Evolutionary conservation across 2,329 filamentous ascomycete species (phyloP), one percentile per base, ranked within the genome.

Genomic region (Verticillium tricorpus): DNA sequence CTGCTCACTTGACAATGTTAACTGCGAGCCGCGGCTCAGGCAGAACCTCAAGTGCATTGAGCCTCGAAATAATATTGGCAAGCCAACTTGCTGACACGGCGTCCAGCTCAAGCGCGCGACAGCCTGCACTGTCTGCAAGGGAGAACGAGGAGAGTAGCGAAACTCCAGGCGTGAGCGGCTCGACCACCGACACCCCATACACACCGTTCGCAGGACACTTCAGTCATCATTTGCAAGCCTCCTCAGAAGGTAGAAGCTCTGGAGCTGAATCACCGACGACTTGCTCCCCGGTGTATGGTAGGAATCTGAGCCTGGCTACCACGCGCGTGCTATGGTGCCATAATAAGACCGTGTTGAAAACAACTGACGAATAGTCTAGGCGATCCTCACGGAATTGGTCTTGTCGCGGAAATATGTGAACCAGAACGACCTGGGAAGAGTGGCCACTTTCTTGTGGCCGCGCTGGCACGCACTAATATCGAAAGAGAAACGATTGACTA

Each of bases 401-500:
- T 45, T 6, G 39, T 45, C 17, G 39, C 17, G 6, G 57, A 62
- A 9, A 60, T 62, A 1, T 63, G 62, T 37, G 60, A 63, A 6
- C 62, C 62, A 7, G 58, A 62, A 11, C 55, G 62, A 35, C 56
- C 60, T 6, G 61, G 60, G 3, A 58, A 58, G 17, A 60, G 61
- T 31, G 58, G 60, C n/a, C 62, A 62, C n/a, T 63, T 62, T 34
- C 11, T 62, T 32, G 60, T 62, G 17, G 54, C 62, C 1, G 62
- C 59, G 62, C 60, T 60, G 2, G 59, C 62, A 63, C 54, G 52
- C 56, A 2, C 60, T 62, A 2, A 35, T 52, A 3, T 60, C 60
- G 5, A 60, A 63, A 25, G 62, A 45, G 39, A 45, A 19, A 45
- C 17, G 39, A 45, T 45, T 35, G 62, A 62, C n/a, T 64, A 64